Conservation (phyloP, 129 eudicot genomes). For the Helichrysum umbraculigerum region DNA sequence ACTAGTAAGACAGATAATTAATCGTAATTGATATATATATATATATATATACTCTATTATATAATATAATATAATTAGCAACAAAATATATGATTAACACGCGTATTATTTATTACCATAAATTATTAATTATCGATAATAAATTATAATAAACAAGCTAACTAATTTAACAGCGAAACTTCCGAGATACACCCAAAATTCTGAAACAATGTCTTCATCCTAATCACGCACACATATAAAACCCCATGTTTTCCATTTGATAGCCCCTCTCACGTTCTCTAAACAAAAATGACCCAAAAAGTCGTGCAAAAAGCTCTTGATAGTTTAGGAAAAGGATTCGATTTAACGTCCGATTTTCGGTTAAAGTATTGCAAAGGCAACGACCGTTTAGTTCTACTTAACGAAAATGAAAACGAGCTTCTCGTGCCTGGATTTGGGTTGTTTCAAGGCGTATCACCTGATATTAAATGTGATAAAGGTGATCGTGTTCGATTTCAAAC, state of each 20-base stretch:
- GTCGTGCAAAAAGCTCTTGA: slow-evolving; percentile 55
- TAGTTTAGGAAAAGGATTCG: slow-evolving; percentile 93
- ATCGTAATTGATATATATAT: not conserved
- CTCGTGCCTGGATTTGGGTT: slow-evolving; percentile 71
- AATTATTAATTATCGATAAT: too few relatives aligned
- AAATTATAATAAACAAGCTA: too few relatives aligned
- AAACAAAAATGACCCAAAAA: slow-evolving; percentile 30
- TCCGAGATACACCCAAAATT: slow-evolving; percentile 27
- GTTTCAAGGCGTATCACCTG: slow-evolving; percentile 52
- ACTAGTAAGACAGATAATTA: slow-evolving; percentile 2
- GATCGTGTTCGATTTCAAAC: slow-evolving; percentile 81
- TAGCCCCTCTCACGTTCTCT: not conserved
- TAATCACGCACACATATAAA: slow-evolving; percentile 17
- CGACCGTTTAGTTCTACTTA: slow-evolving; percentile 53
- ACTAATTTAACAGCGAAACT: slow-evolving; percentile 19
- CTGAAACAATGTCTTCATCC: slow-evolving; percentile 15
- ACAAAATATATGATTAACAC: not conserved
- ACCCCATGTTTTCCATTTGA: slow-evolving; percentile 1
- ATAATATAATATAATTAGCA: not conserved
- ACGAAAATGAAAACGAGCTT: slow-evolving; percentile 49
- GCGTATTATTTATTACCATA: not conserved
- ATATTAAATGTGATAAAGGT: slow-evolving; percentile 91
- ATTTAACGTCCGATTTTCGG: slow-evolving; percentile 83
- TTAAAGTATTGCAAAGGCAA: slow-evolving; percentile 84
- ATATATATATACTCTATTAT: not conserved